Evolutionary conservation across 2,329 filamentous ascomycete genomes (phyloP), one percentile per base, ranked within the genome.

Genomic region (Pyricularia pennisetigena): DNA sequence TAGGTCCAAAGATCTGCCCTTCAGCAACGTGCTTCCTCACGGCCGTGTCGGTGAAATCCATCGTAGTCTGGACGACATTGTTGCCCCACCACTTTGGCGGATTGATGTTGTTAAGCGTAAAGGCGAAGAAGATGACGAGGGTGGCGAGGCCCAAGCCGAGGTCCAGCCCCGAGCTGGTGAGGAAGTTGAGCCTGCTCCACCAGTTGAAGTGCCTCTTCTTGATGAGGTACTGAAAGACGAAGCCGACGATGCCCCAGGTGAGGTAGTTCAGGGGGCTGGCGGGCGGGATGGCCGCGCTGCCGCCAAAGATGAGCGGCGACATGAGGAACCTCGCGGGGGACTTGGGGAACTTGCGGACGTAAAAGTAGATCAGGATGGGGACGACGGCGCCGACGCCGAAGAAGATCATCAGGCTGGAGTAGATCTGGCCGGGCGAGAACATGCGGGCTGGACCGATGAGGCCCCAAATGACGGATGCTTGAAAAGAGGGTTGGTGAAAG

Each of bases 221-320:
- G 74, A 93, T 85, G 73, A 81, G 83, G 75, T 86, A 87, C 76
- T 93, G 90, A 81, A 92, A 93, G 35, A 90, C 70, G 72, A 86
- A 87, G 32, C 90, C 90, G 3, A 92, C 87, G 68, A 90, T 78
- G 23, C 87, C 88, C 90, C 90, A 93, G n/a, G 85, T 83, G 41
- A 90, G 84, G 75, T 91, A 93, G 78, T 90, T 92, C 69, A 92
- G 83, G 0, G 90, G 89, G 0, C 89, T 90, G 3, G 90, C 90
- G 0, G 87, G 87, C 2, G 86, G 87, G 72, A 89, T 88, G 41
- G 79, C 71, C 0, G 82, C 83, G 7, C 84, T 82, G 26, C 86
- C 86, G 69, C 86, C 87, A 73, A 89, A 88, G 72, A 89, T 86
- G 69, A 89, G 78, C 1, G 87, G 87, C 4, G 86, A 83, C 79